phyloP scores from a whole-genome alignment of 495 filamentous ascomycete species.

The Bombardia bombarda region DNA sequence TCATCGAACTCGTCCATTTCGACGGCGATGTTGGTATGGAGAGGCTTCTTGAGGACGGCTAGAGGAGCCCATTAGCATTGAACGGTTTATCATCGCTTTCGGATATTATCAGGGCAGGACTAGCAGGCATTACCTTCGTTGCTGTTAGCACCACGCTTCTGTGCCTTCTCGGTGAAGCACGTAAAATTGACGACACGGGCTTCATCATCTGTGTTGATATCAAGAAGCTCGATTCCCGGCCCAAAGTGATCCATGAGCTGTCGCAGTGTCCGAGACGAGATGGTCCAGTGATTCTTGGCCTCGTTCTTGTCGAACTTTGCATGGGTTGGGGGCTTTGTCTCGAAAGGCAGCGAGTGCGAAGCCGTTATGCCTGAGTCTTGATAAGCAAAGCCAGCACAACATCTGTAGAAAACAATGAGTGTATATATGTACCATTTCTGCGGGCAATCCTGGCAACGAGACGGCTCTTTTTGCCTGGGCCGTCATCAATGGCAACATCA shows the following conservation, averaged over 20 bases:
- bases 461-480: constrained; percentile 65
- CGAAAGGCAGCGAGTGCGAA: constrained; percentile 87
- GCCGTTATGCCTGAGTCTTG: constrained; percentile 64
- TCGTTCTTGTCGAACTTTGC: constrained; percentile 71
- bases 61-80: constrained; percentile 4
- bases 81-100: no score
- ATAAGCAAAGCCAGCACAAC: constrained; percentile 1
- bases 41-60: constrained; percentile 89
- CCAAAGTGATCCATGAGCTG: constrained; percentile 91
- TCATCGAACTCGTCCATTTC: constrained; percentile 82
- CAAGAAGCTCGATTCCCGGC: constrained; percentile 81
- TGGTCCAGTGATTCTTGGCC: constrained; percentile 70
- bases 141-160: constrained; percentile 46
- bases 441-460: constrained; percentile 77
- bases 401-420: no score
- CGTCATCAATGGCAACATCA: constrained; percentile 75
- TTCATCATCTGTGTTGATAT: constrained; percentile 65
- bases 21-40: constrained; percentile 85
- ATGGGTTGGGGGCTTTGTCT: constrained; percentile 71
- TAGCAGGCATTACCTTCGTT: constrained; percentile 57
- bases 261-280: constrained; percentile 63
- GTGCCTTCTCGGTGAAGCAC: constrained; percentile 87
- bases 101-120: no score
- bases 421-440: constrained; percentile 56
- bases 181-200: constrained; percentile 60